Conservation (phyloP, 176 grass and related monocot genomes). For the Saccharum officinarum region DNA sequence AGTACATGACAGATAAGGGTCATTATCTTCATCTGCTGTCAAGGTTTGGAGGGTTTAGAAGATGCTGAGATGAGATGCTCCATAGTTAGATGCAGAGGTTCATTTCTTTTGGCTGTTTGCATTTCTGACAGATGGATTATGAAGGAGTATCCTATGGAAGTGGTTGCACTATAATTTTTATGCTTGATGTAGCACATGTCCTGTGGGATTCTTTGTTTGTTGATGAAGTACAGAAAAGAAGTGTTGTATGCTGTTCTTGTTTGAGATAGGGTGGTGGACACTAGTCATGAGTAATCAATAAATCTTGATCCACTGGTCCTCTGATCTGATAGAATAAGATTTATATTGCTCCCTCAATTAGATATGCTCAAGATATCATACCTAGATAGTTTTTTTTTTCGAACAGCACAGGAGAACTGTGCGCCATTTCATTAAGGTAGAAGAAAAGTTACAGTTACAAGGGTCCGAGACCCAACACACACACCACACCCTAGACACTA, state of each 20-base stretch:
- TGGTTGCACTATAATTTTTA: neutral
- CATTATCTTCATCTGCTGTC: conserved; percentile 93
- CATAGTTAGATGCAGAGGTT: conserved; percentile 25
- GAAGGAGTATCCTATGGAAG: conserved; percentile 25
- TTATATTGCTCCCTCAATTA: neutral
- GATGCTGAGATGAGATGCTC: conserved; percentile 53
- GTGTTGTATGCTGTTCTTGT: conserved; percentile 19
- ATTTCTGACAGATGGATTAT: conserved; percentile 28
- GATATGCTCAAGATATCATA: conserved; percentile 1
- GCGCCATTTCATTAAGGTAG: too few species aligned
- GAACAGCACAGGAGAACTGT: too few species aligned
- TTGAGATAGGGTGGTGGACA: neutral
- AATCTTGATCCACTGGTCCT: neutral
- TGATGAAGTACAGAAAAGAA: conserved; percentile 34
- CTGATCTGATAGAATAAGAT: conserved; percentile 3
- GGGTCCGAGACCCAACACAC: too few species aligned
- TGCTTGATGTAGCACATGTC: conserved; percentile 28
- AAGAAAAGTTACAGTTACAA: too few species aligned
- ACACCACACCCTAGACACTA: too few species aligned
- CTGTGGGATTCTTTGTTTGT: conserved; percentile 26
- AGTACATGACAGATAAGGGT: conserved; percentile 84
- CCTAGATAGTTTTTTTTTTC: neutral
- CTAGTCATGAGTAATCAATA: conserved; percentile 2
- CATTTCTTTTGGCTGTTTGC: conserved; percentile 32
- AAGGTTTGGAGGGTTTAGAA: conserved; percentile 81